phyloP scores from a whole-genome alignment of 306 rosid species.

The Cucumis cinereus region DNA sequence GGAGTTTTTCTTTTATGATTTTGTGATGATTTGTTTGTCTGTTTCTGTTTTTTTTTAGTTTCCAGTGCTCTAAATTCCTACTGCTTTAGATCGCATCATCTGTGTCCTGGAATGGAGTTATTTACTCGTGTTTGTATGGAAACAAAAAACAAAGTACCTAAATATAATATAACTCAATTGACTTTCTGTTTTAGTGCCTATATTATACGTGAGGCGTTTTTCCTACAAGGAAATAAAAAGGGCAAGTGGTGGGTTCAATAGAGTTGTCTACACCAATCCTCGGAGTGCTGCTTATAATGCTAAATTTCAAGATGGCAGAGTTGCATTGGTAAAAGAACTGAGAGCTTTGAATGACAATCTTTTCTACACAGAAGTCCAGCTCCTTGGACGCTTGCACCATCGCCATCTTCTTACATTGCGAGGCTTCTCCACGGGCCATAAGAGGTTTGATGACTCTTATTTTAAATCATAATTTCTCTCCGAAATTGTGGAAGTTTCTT shows the following conservation, averaged over 20 bases:
- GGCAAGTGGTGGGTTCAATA: constrained; percentile 66
- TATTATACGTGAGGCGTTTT: constrained; percentile 41
- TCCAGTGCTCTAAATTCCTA: neutral
- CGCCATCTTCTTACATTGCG: constrained; percentile 79
- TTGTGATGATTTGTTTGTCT: neutral
- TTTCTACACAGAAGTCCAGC: constrained; percentile 61
- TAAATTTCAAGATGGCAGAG: constrained; percentile 45
- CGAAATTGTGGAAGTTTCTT: neutral
- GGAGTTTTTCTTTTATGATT: neutral
- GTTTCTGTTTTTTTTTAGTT: neutral
- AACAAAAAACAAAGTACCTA: neutral
- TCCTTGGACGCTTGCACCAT: constrained; percentile 77
- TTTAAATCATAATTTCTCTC: neutral
- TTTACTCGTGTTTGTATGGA: neutral
- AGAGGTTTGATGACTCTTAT: constrained; percentile 32
- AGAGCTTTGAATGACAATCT: constrained; percentile 30
- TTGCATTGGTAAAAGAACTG: constrained; percentile 61
- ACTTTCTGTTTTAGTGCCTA: constrained; percentile 36
- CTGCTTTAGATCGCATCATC: neutral
- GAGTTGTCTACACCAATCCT: constrained; percentile 45
- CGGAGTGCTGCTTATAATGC: constrained; percentile 57
- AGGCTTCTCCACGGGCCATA: constrained; percentile 54
- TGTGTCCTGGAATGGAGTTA: neutral
- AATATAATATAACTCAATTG: neutral
- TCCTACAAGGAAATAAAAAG: constrained; percentile 56